phyloP scores from a whole-genome alignment of 106 monocot genomes.

The Dioscorea alata region DNA sequence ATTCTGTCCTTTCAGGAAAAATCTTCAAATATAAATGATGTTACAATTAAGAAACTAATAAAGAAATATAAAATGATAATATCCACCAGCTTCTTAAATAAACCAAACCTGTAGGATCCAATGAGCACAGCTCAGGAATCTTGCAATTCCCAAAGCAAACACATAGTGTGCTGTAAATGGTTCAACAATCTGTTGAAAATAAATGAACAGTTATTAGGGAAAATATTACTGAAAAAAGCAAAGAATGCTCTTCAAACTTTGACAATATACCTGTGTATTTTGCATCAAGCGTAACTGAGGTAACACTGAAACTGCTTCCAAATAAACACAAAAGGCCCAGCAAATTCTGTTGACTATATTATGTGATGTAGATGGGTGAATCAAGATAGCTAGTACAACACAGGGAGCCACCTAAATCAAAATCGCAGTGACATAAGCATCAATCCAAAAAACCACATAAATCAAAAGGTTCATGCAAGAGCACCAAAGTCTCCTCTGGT shows the following conservation, averaged over 20 bases:
- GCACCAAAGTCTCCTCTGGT: too few species aligned
- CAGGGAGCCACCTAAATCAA: conserved; percentile 69
- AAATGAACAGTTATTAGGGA: not conserved
- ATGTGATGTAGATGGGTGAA: conserved; percentile 87
- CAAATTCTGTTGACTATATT: conserved; percentile 69
- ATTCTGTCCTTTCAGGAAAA: too few species aligned
- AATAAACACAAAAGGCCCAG: conserved; percentile 88
- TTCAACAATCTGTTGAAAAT: conserved; percentile 53
- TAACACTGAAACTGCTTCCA: conserved; percentile 71
- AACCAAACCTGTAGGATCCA: conserved; percentile 73
- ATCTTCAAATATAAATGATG: too few species aligned
- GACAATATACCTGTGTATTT: conserved; percentile 50
- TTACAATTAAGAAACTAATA: too few species aligned
- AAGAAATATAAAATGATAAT: too few species aligned
- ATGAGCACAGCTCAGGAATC: conserved; percentile 73
- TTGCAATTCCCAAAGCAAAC: conserved; percentile 65
- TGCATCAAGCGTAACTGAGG: conserved; percentile 79
- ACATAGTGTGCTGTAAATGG: conserved; percentile 79
- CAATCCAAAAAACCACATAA: too few species aligned
- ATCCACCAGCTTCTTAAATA: too few species aligned
- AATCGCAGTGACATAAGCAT: too few species aligned
- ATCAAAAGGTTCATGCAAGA: too few species aligned
- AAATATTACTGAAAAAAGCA: too few species aligned
- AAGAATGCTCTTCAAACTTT: not conserved
- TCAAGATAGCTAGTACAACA: conserved; percentile 49